phyloP scores from a whole-genome alignment of 169 alveolate genomes.

The Plasmodium knowlesi region DNA sequence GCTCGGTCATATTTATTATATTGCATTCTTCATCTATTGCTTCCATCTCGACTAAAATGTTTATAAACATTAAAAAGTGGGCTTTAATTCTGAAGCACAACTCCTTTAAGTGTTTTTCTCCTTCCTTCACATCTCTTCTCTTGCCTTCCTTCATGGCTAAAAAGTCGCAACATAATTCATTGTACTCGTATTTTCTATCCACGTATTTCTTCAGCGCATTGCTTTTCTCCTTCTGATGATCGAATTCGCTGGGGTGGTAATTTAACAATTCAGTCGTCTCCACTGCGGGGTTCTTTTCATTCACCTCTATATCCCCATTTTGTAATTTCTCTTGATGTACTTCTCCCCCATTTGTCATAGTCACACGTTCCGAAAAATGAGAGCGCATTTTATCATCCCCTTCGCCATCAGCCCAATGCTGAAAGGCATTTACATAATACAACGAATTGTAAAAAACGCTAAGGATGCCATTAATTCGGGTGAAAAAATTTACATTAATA shows the following conservation, averaged over 20 bases:
- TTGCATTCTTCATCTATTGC: conserved; percentile 80
- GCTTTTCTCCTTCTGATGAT: conserved; percentile 31
- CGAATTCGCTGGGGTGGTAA: conserved; percentile 4
- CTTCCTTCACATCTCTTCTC: neutral
- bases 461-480: conserved; percentile 65
- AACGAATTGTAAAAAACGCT: conserved; percentile 59
- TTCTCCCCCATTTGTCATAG: neutral
- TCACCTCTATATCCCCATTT: neutral
- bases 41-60: conserved; percentile 79
- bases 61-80: conserved; percentile 75
- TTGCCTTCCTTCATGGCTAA: conserved; percentile 1
- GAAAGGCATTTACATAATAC: conserved; percentile 60
- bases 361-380: neutral
- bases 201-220: conserved; percentile 14
- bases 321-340: neutral
- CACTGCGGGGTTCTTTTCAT: neutral
- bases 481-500: conserved; percentile 41
- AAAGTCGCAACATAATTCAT: conserved; percentile 41
- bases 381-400: neutral
- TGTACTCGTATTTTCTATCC: conserved; percentile 69
- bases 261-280: neutral
- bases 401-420: neutral
- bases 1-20: conserved; percentile 79
- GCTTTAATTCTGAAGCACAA: conserved; percentile 47
- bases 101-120: conserved; percentile 30